These are phyloP conservation scores for Chalara sp. DNA, from an alignment of 2,329 filamentous ascomycete species.

Conservation along the genomic window DNA sequence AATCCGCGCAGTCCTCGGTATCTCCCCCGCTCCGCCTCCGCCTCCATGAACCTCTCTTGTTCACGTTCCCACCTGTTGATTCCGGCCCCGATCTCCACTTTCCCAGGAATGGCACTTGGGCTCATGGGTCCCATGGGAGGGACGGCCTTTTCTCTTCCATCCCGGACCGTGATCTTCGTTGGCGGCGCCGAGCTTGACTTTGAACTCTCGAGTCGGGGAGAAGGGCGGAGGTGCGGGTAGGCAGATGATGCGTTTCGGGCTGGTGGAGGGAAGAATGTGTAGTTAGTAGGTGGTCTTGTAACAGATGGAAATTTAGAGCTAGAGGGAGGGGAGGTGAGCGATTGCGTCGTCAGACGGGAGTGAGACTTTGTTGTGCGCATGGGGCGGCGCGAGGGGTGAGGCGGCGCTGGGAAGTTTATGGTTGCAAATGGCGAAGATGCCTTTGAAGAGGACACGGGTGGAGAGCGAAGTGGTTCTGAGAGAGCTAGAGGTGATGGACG, in stretches of 20 bases:
- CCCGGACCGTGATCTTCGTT: too few relatives aligned
- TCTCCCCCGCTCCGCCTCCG: neutral
- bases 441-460: conserved; percentile 5
- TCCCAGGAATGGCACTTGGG: conserved; percentile 9
- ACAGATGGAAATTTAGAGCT: too few relatives aligned
- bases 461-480: conserved; percentile 1
- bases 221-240: too few relatives aligned
- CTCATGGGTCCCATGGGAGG: conserved; percentile 10
- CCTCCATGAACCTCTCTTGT: neutral
- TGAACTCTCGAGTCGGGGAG: too few relatives aligned
- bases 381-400: conserved; percentile 7
- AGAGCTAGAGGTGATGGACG: neutral
- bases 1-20: too few relatives aligned
- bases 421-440: conserved; percentile 6
- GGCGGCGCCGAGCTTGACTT: too few relatives aligned
- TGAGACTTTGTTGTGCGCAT: too few relatives aligned
- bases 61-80: neutral
- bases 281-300: too few relatives aligned
- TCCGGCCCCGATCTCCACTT: conserved; percentile 10
- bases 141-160: conserved; percentile 8
- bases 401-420: neutral
- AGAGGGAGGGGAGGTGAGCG: too few relatives aligned
- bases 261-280: too few relatives aligned
- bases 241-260: too few relatives aligned
- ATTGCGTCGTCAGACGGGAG: too few relatives aligned